Percentiles rank a stretch among this genome's conserved stretches.
Conservation (phyloP, 805 yeast species). For the Yamadazyma phyllophila region DNA sequence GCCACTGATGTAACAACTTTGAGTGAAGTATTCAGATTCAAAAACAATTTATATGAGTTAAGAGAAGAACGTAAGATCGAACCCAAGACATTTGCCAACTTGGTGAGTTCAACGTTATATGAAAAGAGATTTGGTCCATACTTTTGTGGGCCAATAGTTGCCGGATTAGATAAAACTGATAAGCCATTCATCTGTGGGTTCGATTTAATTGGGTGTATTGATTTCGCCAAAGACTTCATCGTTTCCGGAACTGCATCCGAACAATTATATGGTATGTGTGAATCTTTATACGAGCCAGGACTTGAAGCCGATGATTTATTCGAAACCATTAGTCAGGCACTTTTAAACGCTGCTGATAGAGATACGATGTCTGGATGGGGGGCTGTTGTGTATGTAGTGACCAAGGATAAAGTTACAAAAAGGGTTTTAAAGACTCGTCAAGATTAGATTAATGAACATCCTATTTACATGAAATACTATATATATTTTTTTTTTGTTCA, state of each 20-base stretch:
- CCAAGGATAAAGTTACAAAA: slow-evolving; percentile 87
- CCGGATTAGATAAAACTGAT: slow-evolving; percentile 81
- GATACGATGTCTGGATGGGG: slow-evolving; percentile 99
- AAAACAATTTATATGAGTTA: slow-evolving; percentile 84
- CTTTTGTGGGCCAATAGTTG: slow-evolving; percentile 95
- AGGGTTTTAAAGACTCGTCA: slow-evolving; percentile 91
- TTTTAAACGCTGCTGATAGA: slow-evolving; percentile 93
- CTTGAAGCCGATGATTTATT: slow-evolving; percentile 93
- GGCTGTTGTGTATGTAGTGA: slow-evolving; percentile 86
- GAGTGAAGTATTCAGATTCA: slow-evolving; percentile 74
- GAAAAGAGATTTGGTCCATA: slow-evolving; percentile 94
- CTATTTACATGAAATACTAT: neutral
- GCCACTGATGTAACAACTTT: slow-evolving; percentile 93
- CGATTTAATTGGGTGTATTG: slow-evolving; percentile 95
- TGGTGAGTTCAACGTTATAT: slow-evolving; percentile 86
- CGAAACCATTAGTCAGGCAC: slow-evolving; percentile 92
- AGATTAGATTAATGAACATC: slow-evolving; percentile 51
- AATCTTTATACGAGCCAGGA: slow-evolving; percentile 89
- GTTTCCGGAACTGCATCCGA: slow-evolving; percentile 97
- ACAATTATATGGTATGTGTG: slow-evolving; percentile 98
- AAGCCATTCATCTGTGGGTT: slow-evolving; percentile 93
- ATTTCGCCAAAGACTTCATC: slow-evolving; percentile 88
- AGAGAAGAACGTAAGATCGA: slow-evolving; percentile 90
- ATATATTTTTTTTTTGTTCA: neutral
- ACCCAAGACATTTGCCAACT: slow-evolving; percentile 89